A percentile compares a stretch with the other conserved stretches of the same genome.
Conservation (phyloP, 768 basidiomycete genomes). For the Ramaria sp. region DNA sequence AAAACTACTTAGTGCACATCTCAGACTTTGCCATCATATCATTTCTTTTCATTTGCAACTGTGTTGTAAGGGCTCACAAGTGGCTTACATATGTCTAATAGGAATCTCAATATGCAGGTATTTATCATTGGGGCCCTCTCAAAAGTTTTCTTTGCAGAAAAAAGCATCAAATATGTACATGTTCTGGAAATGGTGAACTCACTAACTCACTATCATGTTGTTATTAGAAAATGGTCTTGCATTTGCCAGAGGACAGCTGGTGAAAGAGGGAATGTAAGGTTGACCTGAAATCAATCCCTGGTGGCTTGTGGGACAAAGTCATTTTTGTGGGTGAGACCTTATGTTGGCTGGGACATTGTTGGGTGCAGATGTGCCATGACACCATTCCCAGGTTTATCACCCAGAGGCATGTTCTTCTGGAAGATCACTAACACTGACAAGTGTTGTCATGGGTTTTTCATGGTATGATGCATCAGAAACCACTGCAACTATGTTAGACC, state of each 20-base stretch:
- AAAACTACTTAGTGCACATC: too few species aligned
- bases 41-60: slow-evolving; percentile 43
- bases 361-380: background rate
- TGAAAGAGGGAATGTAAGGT: slow-evolving; percentile 2
- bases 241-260: slow-evolving; percentile 8
- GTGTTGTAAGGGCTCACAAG: slow-evolving; percentile 14
- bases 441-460: slow-evolving; percentile 1
- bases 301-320: slow-evolving; percentile 54
- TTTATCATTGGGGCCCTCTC: slow-evolving; percentile 35
- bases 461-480: slow-evolving; percentile 4
- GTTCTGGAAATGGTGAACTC: too few species aligned
- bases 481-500: slow-evolving; percentile 7
- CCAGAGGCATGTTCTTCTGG: background rate
- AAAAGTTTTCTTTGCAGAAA: slow-evolving; percentile 37
- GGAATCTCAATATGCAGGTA: slow-evolving; percentile 28
- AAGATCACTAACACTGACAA: background rate
- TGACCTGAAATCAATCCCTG: slow-evolving; percentile 47
- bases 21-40: slow-evolving; percentile 47
- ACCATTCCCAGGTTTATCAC: background rate
- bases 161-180: too few species aligned
- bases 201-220: too few species aligned
- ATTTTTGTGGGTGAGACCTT: slow-evolving; percentile 54
- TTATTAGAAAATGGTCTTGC: slow-evolving; percentile 32
- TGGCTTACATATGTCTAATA: background rate
- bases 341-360: slow-evolving; percentile 49